Conservation (phyloP, 225 moss, liverwort and hornwort genomes). For the Marchantia polymorpha region DNA sequence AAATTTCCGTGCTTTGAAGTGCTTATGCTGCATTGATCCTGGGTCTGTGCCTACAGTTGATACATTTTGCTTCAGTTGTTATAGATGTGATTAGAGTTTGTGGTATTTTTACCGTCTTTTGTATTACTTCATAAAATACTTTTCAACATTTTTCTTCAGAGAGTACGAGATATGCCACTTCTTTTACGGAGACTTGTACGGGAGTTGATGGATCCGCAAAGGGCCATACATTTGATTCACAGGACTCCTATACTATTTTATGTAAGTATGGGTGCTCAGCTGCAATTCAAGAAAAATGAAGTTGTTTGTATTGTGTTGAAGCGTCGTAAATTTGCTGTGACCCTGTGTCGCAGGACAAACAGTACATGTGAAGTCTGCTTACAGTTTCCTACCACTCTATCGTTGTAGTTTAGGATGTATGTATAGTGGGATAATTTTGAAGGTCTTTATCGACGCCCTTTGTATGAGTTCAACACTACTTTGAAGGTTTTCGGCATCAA, state of each 20-base stretch:
- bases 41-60: background rate
- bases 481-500: background rate
- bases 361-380: background rate
- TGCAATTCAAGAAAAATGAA: background rate
- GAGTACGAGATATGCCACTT: constrained; percentile 93
- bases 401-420: background rate
- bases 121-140: background rate
- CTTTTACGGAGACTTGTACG: constrained; percentile 75
- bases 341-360: too few relatives aligned
- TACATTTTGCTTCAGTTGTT: background rate
- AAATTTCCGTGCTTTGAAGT: background rate
- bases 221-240: constrained; percentile 76
- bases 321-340: too few relatives aligned
- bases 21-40: background rate
- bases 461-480: background rate
- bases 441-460: background rate
- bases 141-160: constrained; percentile 37
- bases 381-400: background rate
- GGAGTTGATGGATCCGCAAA: constrained; percentile 93
- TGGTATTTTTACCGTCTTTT: background rate
- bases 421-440: background rate
- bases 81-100: background rate
- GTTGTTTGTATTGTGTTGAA: background rate
- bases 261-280: constrained; percentile 32
- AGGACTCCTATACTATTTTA: constrained; percentile 90